phyloP scores from a whole-genome alignment of 2,329 filamentous ascomycete species.

The Hirsutella thompsonii region DNA sequence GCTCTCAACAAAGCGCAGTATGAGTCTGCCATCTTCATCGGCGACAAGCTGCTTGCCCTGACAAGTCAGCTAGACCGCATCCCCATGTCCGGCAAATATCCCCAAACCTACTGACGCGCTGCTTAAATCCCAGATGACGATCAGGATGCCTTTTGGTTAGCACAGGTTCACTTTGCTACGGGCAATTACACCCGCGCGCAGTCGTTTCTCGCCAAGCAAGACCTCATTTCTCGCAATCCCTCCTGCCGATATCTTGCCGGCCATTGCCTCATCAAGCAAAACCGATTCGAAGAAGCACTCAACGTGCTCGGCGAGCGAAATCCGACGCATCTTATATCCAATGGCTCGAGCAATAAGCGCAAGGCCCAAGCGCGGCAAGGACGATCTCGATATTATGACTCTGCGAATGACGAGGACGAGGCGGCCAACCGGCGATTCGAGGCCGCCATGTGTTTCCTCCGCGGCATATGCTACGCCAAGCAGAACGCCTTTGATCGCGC shows the following conservation, averaged over 20 bases:
- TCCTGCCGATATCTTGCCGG: slow-evolving; percentile 88
- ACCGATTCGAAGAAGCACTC: slow-evolving; percentile 79
- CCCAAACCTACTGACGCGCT: neutral
- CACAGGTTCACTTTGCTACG: slow-evolving; percentile 93
- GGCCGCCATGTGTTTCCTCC: slow-evolving; percentile 91
- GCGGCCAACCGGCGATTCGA: slow-evolving; percentile 71
- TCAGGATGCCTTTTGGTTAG: slow-evolving; percentile 91
- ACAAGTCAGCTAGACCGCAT: slow-evolving; percentile 53
- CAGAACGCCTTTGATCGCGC: slow-evolving; percentile 95
- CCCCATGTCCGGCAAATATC: neutral
- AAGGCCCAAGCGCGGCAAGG: slow-evolving; percentile 21
- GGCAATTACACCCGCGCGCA: slow-evolving; percentile 91
- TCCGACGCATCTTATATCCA: slow-evolving; percentile 73
- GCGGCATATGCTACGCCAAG: slow-evolving; percentile 89
- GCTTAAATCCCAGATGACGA: slow-evolving; percentile 59
- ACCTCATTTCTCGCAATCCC: slow-evolving; percentile 68
- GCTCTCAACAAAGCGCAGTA: slow-evolving; percentile 93
- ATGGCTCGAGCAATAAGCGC: slow-evolving; percentile 26
- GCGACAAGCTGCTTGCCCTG: slow-evolving; percentile 88
- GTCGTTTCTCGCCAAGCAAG: slow-evolving; percentile 70
- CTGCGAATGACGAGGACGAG: slow-evolving; percentile 48
- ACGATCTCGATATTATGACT: slow-evolving; percentile 16
- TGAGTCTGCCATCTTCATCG: slow-evolving; percentile 92
- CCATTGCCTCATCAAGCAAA: slow-evolving; percentile 89
- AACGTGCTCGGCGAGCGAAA: slow-evolving; percentile 81